Evolutionary conservation across 106 monocot genomes (phyloP).

Genomic region (Apostasia ramifera): DNA sequence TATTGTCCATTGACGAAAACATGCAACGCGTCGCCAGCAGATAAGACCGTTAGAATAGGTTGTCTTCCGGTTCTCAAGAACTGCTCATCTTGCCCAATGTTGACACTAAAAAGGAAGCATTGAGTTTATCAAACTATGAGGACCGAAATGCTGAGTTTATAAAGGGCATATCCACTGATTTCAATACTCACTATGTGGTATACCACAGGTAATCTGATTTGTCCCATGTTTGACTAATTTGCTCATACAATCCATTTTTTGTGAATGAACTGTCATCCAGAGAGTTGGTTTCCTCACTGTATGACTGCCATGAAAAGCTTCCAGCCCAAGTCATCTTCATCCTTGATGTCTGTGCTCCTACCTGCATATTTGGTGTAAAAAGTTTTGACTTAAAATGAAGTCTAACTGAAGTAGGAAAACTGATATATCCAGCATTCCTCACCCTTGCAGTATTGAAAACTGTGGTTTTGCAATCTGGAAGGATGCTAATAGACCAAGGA

Average conservation of each 20-base stretch:
- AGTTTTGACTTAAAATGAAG: conserved; percentile 17
- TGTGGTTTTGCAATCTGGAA: conserved; percentile 86
- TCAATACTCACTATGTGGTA: conserved; percentile 74
- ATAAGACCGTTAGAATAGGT: conserved; percentile 42
- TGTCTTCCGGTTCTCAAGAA: conserved; percentile 44
- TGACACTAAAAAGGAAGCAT: conserved; percentile 29
- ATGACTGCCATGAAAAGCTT: conserved; percentile 66
- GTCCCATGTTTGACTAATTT: conserved; percentile 87
- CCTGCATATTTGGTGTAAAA: conserved; percentile 27
- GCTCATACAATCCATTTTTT: conserved; percentile 66
- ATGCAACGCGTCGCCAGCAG: conserved; percentile 70
- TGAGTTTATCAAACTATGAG: neutral
- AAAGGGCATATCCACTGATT: neutral
- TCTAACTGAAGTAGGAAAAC: conserved; percentile 11
- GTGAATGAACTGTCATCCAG: conserved; percentile 50
- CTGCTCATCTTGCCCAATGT: conserved; percentile 48
- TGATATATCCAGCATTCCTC: conserved; percentile 8
- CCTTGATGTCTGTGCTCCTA: conserved; percentile 52
- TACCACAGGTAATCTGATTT: conserved; percentile 95
- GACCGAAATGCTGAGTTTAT: neutral
- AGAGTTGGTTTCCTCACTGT: conserved; percentile 41
- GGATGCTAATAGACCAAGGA: conserved; percentile 96
- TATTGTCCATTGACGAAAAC: conserved; percentile 61
- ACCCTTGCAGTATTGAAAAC: conserved; percentile 95
- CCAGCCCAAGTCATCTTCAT: conserved; percentile 60